A percentile compares a stretch with the other conserved stretches of the same genome.
These are phyloP conservation scores for Oldenlandia corymbosa DNA, from an alignment of 257 asterid species.

Conservation along the genomic window DNA sequence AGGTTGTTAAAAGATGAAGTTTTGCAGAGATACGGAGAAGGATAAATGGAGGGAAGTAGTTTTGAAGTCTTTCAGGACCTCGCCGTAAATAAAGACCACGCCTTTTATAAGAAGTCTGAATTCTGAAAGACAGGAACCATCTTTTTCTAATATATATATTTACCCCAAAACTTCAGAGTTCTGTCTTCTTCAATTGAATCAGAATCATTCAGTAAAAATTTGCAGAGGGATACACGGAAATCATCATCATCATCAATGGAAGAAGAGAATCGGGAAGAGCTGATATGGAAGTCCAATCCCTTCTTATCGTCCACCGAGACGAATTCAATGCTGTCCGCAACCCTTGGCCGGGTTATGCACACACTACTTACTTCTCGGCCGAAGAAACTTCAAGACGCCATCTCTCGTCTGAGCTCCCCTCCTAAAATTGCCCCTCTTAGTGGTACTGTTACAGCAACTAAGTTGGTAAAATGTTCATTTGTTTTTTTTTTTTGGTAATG, in stretches of 20 bases:
- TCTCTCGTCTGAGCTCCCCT: slow-evolving; percentile 51
- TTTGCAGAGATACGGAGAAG: background rate
- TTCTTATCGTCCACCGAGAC: slow-evolving; percentile 13
- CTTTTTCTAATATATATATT: too few species aligned
- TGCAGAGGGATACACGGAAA: background rate
- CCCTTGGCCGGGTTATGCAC: slow-evolving; percentile 61
- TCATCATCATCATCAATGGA: slow-evolving; percentile 40
- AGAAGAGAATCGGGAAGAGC: slow-evolving; percentile 15
- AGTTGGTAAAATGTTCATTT: background rate
- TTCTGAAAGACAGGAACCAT: too few species aligned
- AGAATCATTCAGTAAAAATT: background rate
- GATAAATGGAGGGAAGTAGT: background rate
- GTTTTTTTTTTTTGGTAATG: background rate
- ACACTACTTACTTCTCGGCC: slow-evolving; percentile 61
- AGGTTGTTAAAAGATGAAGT: background rate
- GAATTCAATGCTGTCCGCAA: slow-evolving; percentile 42
- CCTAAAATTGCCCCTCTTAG: slow-evolving; percentile 31
- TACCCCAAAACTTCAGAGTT: background rate
- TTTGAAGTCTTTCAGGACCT: too few species aligned
- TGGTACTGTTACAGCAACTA: slow-evolving; percentile 2
- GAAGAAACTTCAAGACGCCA: slow-evolving; percentile 64
- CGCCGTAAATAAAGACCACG: too few species aligned
- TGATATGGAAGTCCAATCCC: slow-evolving; percentile 12
- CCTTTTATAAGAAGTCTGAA: too few species aligned
- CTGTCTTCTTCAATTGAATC: background rate